Percentiles rank a stretch among this genome's conserved stretches.
These are phyloP conservation scores for Lithohypha guttulata DNA, from an alignment of 2,329 filamentous ascomycete species.

Conservation along the genomic window DNA sequence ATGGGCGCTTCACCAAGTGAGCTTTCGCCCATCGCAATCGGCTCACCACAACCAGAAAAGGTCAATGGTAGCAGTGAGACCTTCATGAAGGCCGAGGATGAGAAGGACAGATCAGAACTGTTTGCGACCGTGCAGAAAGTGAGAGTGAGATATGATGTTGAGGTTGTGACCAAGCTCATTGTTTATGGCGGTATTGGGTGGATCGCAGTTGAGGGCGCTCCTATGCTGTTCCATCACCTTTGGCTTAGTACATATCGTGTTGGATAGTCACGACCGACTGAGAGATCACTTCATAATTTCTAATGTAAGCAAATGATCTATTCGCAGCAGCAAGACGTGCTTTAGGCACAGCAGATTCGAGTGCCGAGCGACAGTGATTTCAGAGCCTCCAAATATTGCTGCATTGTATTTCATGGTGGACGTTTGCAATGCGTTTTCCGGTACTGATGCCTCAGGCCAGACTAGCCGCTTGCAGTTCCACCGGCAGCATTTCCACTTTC, in stretches of 20 bases:
- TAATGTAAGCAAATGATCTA: too few species aligned
- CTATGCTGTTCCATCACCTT: slow-evolving; percentile 53
- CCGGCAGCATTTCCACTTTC: too few species aligned
- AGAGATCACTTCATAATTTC: too few species aligned
- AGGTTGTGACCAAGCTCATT: slow-evolving; percentile 92
- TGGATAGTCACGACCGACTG: neutral
- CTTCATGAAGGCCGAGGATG: slow-evolving; percentile 21
- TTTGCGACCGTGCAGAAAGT: slow-evolving; percentile 77
- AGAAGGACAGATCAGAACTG: slow-evolving; percentile 56
- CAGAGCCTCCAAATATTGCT: too few species aligned
- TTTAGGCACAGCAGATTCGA: too few species aligned
- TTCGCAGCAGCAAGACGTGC: too few species aligned
- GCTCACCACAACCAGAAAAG: slow-evolving; percentile 19
- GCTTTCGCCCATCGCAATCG: slow-evolving; percentile 20
- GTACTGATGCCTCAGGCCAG: too few species aligned
- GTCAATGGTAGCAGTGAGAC: neutral
- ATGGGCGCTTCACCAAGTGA: slow-evolving; percentile 54
- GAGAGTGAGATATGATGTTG: slow-evolving; percentile 91
- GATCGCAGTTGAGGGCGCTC: slow-evolving; percentile 66
- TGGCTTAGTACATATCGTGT: slow-evolving; percentile 7
- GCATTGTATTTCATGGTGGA: too few species aligned
- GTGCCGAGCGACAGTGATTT: too few species aligned
- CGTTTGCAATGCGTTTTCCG: too few species aligned
- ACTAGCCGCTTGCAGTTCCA: too few species aligned
- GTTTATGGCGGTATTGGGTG: slow-evolving; percentile 90